These are phyloP conservation scores for Fusarium haematococcum DNA, from an alignment of 2,329 filamentous ascomycete genomes.

Conservation along the genomic window DNA sequence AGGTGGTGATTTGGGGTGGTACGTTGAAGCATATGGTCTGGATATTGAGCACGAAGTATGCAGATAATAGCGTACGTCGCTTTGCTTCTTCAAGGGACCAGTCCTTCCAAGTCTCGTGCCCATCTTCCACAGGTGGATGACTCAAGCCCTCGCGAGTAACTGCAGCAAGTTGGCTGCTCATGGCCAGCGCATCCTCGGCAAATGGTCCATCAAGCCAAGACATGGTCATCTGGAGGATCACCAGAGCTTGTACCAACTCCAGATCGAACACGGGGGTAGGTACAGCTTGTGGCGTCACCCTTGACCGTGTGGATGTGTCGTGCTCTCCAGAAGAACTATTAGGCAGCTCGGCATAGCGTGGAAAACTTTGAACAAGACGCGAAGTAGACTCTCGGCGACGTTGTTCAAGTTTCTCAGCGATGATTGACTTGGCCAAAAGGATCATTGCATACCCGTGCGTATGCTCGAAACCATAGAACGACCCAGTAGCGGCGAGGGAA, in stretches of 20 bases:
- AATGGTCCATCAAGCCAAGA: background rate
- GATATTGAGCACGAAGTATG: constrained; percentile 64
- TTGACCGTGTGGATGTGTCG: background rate
- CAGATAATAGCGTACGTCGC: constrained; percentile 57
- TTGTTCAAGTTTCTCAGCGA: background rate
- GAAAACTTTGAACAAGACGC: background rate
- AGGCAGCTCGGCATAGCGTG: background rate
- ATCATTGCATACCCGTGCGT: background rate
- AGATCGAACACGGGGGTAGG: background rate
- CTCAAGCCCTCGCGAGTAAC: background rate
- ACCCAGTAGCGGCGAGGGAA: background rate
- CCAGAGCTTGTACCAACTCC: background rate
- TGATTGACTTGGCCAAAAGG: background rate
- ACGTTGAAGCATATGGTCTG: constrained; percentile 73
- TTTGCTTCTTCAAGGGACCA: constrained; percentile 13
- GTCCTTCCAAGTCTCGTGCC: background rate
- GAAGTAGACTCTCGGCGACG: background rate
- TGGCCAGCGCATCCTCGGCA: background rate
- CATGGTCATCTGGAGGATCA: background rate
- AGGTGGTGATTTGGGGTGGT: constrained; percentile 64
- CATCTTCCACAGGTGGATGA: background rate
- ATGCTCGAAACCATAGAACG: background rate
- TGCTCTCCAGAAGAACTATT: background rate
- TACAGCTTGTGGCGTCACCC: background rate
- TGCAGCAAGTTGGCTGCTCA: background rate